Conservation (phyloP, 192 early-diverging fungal genomes). For the Pilaira anomala region DNA sequence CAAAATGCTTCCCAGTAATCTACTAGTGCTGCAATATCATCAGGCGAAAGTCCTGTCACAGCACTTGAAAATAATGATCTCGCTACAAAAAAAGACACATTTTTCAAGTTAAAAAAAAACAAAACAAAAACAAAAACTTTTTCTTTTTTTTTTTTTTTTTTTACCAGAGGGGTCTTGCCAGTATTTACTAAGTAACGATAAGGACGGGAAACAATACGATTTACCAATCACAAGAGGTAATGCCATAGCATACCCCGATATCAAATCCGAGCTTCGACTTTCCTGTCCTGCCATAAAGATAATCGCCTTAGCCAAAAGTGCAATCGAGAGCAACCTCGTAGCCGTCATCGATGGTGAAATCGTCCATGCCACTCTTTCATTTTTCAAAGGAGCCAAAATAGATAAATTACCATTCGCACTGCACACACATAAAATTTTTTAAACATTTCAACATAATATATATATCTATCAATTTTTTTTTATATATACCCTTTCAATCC, state of each 20-base stretch:
- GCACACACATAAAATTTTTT: not conserved
- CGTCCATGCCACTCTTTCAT: slow-evolving; percentile 46
- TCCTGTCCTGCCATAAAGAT: slow-evolving; percentile 40
- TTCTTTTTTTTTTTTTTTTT: not conserved
- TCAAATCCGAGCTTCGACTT: slow-evolving; percentile 17
- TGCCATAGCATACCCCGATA: slow-evolving; percentile 47
- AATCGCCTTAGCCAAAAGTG: slow-evolving; percentile 52
- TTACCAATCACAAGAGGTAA: slow-evolving; percentile 48
- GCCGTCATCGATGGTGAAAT: slow-evolving; percentile 66
- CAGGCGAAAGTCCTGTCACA: slow-evolving; percentile 45
- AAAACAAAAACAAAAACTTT: slow-evolving; percentile 6
- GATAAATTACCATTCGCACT: slow-evolving; percentile 70
- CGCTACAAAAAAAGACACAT: slow-evolving; percentile 27
- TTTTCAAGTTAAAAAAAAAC: not conserved
- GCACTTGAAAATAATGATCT: slow-evolving; percentile 54
- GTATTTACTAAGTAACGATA: slow-evolving; percentile 73
- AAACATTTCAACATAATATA: not conserved
- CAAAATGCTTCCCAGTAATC: slow-evolving; percentile 69
- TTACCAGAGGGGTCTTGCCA: slow-evolving; percentile 82
- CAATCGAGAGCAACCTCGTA: slow-evolving; percentile 60
- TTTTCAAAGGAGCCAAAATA: slow-evolving; percentile 46
- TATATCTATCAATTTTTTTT: not conserved
- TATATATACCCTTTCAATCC: slow-evolving; percentile 55
- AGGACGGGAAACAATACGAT: slow-evolving; percentile 56
- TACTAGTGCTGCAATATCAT: slow-evolving; percentile 50